A percentile compares a stretch with the other conserved stretches of the same genome.
Conservation (phyloP, 2,329 filamentous ascomycete species). For the Apiospora kogelbergensis region DNA sequence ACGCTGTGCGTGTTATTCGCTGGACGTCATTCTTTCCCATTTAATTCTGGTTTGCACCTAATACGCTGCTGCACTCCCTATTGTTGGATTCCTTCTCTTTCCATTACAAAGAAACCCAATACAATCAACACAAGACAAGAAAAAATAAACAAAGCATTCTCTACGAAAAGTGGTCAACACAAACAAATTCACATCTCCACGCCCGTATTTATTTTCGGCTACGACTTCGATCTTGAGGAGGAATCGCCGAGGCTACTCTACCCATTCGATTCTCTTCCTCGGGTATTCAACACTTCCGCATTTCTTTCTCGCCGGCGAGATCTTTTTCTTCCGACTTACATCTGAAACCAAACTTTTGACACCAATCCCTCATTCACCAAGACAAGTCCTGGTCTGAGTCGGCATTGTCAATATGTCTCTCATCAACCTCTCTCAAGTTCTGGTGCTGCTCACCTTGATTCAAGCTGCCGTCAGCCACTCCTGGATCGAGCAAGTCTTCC, state of each 20-base stretch:
- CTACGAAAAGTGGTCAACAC: background rate
- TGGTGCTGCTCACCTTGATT: conserved; percentile 32
- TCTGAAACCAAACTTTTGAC: background rate
- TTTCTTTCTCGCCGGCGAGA: background rate
- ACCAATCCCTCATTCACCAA: background rate
- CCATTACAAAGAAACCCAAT: background rate
- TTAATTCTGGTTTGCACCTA: conserved; percentile 16
- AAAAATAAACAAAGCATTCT: conserved; percentile 1
- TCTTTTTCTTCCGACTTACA: background rate
- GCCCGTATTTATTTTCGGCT: background rate
- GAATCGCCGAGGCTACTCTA: background rate
- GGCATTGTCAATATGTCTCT: background rate
- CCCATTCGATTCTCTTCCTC: background rate
- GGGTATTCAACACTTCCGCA: background rate
- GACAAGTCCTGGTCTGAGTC: background rate
- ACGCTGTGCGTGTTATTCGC: conserved; percentile 13
- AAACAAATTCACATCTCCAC: background rate
- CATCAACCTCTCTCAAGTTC: conserved; percentile 10
- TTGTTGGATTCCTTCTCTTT: background rate
- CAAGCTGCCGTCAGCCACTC: conserved; percentile 59
- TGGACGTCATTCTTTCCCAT: conserved; percentile 16
- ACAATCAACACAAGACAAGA: background rate
- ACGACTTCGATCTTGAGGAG: background rate
- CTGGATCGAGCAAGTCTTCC: conserved; percentile 78
- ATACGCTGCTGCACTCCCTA: conserved; percentile 13